Base-by-base conservation (phyloP, 495 filamentous ascomycete species). In the Talaromyces adpressus region DNA sequence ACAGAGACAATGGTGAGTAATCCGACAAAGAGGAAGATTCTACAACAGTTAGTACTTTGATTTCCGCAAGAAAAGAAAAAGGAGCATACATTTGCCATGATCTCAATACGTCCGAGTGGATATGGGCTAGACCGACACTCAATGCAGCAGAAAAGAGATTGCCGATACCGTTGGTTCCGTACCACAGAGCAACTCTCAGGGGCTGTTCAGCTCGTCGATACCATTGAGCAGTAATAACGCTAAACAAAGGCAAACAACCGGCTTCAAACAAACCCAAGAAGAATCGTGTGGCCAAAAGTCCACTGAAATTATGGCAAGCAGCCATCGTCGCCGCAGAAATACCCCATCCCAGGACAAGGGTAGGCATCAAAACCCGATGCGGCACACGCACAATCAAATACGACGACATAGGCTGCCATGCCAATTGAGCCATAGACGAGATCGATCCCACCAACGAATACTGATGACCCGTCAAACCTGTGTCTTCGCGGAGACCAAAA, bases 341-440 rank as follows among this genome's bases (percentile, higher is more conserved):
- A 4, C 80, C 81, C 81, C 81, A 70, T 32, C 85, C 85, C 9
- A 87, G 70, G 11, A 81, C 75, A n/a, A 88, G 68, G 0, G 58
- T 32, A 0, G 86, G 84, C 86, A 88, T 87, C 2, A 89, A 72
- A 45, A 86, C 83, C n/a, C 82, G 79, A 65, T 82, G 85, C 0
- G 85, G 85, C 2, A 89, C 82, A 67, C 85, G 85, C 66, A 89
- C 84, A 67, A 89, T 88, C 32, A 89, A 73, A 57, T 79, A 73
- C 1, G 83, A 84, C 1, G 87, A 87, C 69, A 88, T 84, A 2
- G 86, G 87, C 71, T 88, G 86, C 85, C 84, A 88, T 32, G 73
- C 79, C 57, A 89, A 77, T 71, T 89, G 85, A 9, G 86, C 86
- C 62, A 87, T 85, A 1, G 86, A 81, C 1, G 79, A 80, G 27